Base-by-base conservation (phyloP, 2,329 filamentous ascomycete species). In the Talaromyces verruculosus region DNA sequence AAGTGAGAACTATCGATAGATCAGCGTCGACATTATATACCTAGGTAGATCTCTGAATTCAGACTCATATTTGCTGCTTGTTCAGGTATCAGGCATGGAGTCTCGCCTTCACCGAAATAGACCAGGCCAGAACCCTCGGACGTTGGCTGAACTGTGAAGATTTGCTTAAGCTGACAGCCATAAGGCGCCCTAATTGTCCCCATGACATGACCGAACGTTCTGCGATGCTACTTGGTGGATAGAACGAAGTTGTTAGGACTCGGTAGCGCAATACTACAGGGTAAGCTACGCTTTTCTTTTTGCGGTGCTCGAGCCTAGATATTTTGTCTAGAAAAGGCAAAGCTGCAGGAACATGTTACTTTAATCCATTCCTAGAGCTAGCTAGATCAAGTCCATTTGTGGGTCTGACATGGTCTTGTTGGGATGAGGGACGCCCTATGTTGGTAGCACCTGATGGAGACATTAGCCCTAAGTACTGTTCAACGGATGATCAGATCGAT, bases 271-370 rank as follows among this genome's bases (percentile, higher is more conserved):
- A 55, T 63, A 22, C 61, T 55, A 63, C 61, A 33, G 19, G 28
- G 19, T 37, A 53, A 62, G 47, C 60, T 28, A 53, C 22, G 17
- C 60, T 28, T 22, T 33, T 22, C 41, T 61, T 61, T 62, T 53
- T 53, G 60, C 8, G n/a, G 33, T 39, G 15, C 51, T n/a, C 47
- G 43, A 43, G 7, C 8, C 13, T 33, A 47, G 11, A 22, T 7
- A 10, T 30, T 13, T 33, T 33, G 35, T 11, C 35, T 22, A 55
- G 47, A 55, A 22, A 22, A 57, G n/a, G 19, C 5, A 30, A 22
- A 33, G 35, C 45, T 41, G 22, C 33, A 55, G 47, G 35, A 43
- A 33, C 22, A 35, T 51, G 47, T 43, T 43, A 15, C 13, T 8
- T 63, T 2, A 33, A 41, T 62, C 19, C 11, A 53, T 13, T 8